Evolutionary conservation across 345 rosid genomes (phyloP), one percentile per base, ranked within the genome.

Genomic region (Heritiera littoralis): DNA sequence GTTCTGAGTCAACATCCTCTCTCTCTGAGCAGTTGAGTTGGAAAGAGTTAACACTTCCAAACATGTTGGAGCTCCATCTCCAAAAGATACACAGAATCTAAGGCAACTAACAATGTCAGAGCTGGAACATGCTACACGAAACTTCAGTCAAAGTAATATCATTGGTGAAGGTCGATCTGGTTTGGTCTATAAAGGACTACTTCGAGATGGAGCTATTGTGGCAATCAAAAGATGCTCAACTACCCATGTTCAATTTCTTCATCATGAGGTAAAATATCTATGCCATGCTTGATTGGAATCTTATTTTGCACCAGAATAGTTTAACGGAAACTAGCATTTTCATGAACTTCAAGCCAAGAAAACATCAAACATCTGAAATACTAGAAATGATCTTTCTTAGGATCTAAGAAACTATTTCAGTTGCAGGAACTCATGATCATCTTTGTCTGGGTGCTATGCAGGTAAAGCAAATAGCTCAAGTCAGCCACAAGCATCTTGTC

Each of bases 161-260:
- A 83, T 88, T 17, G 89, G 90, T 46, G 88, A 86, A 82, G 87
- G 89, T 28, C 60, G 74, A 65, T 85, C 84, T 7, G 88, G 90
- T 61, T 74, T 84, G 55, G 88, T 81, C 41, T 84, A 84, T 41
- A 86, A 84, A 76, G 90, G 88, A 64, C 54, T 88, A 66, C 90
- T 86, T 77, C 87, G n/a, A 54, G 58, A 88, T 77, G 88, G 90
- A 67, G 79, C 90, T 48, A 76, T 86, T 23, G 89, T 86, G 28
- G 87, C 86, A 18, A 83, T 88, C 77, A 88, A 88, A 84, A 80
- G 88, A 81, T 72, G 51, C 68, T 41, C 83, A 12, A 70, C 82
- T 23, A 71, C 72, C 58, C 85, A 76, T 1, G 55, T 70, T 72
- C 83, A n/a, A 10, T 45, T 79, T 56, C 79, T 86, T 23, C 54